Evolutionary conservation across 2,329 filamentous ascomycete genomes (phyloP).

Genomic region (Verticillium albo-atrum): DNA sequence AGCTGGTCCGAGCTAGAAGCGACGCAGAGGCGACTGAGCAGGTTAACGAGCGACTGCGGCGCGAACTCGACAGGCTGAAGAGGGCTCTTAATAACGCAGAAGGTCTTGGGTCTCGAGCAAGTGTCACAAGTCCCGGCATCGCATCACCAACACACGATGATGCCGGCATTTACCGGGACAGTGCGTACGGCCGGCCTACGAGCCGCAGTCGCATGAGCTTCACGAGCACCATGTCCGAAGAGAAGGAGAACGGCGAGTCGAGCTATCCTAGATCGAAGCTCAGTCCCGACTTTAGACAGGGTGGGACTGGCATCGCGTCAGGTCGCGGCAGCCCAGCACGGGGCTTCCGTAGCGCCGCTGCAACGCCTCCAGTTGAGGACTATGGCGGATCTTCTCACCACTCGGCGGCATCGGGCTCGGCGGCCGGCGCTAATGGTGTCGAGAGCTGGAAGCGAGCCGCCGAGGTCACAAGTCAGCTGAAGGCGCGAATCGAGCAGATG

Average conservation of each 20-base stretch:
- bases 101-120: slow-evolving; percentile 33
- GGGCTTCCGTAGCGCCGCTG: slow-evolving; percentile 38
- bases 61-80: slow-evolving; percentile 91
- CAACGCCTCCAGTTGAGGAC: slow-evolving; percentile 11
- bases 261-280: slow-evolving; percentile 46
- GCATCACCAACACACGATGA: slow-evolving; percentile 54
- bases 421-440: slow-evolving; percentile 47
- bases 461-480: slow-evolving; percentile 95
- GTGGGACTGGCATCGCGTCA: slow-evolving; percentile 44
- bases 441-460: slow-evolving; percentile 98
- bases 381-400: slow-evolving; percentile 1
- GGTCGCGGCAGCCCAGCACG: slow-evolving; percentile 57
- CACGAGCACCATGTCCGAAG: slow-evolving; percentile 64
- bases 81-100: slow-evolving; percentile 68
- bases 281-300: slow-evolving; percentile 51
- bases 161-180: slow-evolving; percentile 53
- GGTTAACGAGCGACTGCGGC: slow-evolving; percentile 74
- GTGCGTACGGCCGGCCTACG: slow-evolving; percentile 22
- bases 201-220: slow-evolving; percentile 55
- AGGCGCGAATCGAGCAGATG: slow-evolving; percentile 98
- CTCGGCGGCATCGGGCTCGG: slow-evolving; percentile 19
- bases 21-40: slow-evolving; percentile 88
- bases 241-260: slow-evolving; percentile 67
- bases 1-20: slow-evolving; percentile 84
- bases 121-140: slow-evolving; percentile 21